Evolutionary conservation across 805 yeast genomes (phyloP).

Genomic region (Cyberlindnera nakhonratchasimensis): DNA sequence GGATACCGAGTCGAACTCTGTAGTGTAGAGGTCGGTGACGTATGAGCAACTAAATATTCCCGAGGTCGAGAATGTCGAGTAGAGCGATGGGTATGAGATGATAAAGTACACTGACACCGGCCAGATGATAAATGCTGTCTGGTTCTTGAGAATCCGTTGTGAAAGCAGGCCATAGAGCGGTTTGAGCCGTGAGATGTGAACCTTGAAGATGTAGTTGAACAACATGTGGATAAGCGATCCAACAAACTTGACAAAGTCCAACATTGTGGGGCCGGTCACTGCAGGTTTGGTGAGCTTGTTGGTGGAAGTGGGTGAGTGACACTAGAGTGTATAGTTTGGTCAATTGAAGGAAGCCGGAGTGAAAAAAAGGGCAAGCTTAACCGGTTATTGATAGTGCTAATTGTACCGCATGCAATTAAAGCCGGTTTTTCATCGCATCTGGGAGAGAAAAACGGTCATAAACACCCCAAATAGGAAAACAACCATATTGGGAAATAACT

Average conservation of each 20-base stretch:
- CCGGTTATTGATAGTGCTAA: too few relatives aligned
- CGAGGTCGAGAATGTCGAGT: conserved; percentile 32
- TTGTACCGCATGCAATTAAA: too few relatives aligned
- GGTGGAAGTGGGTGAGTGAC: background rate
- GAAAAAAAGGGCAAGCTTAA: background rate
- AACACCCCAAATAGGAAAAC: background rate
- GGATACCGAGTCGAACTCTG: background rate
- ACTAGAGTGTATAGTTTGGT: too few relatives aligned
- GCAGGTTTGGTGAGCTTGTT: too few relatives aligned
- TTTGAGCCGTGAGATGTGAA: conserved; percentile 15
- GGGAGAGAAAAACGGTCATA: background rate
- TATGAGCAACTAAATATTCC: conserved; percentile 19
- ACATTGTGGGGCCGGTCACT: too few relatives aligned
- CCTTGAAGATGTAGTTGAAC: conserved; percentile 15
- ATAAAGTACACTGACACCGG: conserved; percentile 46
- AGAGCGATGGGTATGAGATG: conserved; percentile 47
- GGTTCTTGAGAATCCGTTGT: conserved; percentile 33
- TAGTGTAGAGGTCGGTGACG: conserved; percentile 15
- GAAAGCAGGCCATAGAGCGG: conserved; percentile 26
- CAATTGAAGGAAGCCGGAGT: too few relatives aligned
- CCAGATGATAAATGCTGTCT: conserved; percentile 43
- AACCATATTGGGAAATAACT: background rate
- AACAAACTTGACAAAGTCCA: conserved; percentile 22
- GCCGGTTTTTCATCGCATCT: too few relatives aligned
- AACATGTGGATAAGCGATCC: conserved; percentile 20